Evolutionary conservation across 2,329 filamentous ascomycete species (phyloP).

Genomic region (Aspergillus alliaceus): DNA sequence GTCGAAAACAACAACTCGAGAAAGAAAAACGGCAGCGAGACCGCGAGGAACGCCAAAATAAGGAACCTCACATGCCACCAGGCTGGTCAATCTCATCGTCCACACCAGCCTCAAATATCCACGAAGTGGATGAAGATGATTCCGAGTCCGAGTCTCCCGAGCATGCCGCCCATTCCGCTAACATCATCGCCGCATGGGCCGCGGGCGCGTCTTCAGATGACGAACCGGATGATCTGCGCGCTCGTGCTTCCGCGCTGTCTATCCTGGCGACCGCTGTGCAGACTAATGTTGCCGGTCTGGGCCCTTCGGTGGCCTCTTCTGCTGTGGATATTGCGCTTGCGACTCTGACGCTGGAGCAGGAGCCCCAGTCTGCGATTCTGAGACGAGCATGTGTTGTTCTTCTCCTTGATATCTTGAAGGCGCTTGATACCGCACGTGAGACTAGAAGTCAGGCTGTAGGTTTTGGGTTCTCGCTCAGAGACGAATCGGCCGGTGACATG

Average conservation of each 20-base stretch:
- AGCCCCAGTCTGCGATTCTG: conserved; percentile 40
- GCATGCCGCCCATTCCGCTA: conserved; percentile 33
- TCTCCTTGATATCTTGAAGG: conserved; percentile 42
- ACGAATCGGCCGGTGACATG: conserved; percentile 12
- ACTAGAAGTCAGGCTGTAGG: conserved; percentile 30
- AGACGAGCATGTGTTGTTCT: conserved; percentile 42
- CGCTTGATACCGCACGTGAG: conserved; percentile 38
- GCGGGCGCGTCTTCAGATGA: conserved; percentile 37
- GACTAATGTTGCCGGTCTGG: conserved; percentile 41
- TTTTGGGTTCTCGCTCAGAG: conserved; percentile 41
- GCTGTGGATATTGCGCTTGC: conserved; percentile 42
- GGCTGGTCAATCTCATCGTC: conserved; percentile 32
- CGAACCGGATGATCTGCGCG: conserved; percentile 45
- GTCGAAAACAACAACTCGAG: conserved; percentile 27
- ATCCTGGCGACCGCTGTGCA: conserved; percentile 43
- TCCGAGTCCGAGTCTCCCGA: conserved; percentile 38
- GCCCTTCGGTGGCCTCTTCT: conserved; percentile 33
- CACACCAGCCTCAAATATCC: conserved; percentile 2
- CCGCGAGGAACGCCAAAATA: conserved; percentile 28
- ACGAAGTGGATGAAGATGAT: conserved; percentile 26
- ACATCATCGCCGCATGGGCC: conserved; percentile 43
- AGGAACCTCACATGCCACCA: conserved; percentile 24
- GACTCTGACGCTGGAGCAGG: conserved; percentile 38
- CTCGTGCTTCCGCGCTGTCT: conserved; percentile 45
- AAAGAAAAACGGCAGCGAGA: conserved; percentile 27